Evolutionary conservation across 345 rosid species (phyloP).

Genomic region (Lepidium sativum): DNA sequence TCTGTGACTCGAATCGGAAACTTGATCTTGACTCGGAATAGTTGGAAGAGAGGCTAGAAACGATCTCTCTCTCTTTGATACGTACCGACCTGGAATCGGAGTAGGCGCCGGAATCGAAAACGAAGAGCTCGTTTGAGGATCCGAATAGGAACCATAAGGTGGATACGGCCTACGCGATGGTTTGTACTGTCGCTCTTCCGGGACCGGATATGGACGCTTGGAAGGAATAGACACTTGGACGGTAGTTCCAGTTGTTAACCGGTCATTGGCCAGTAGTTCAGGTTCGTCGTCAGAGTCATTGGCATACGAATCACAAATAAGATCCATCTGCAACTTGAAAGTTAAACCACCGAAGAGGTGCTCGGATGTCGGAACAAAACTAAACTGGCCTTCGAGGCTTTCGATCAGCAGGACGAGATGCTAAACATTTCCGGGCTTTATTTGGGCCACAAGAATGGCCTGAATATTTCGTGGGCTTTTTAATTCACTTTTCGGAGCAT

Average conservation of each 20-base stretch:
- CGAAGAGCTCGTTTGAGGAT: constrained; percentile 31
- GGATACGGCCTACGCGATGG: not conserved
- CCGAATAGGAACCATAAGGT: not conserved
- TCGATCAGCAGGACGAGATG: not conserved
- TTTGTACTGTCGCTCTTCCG: constrained; percentile 1
- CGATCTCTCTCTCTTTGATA: constrained; percentile 66
- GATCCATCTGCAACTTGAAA: constrained; percentile 22
- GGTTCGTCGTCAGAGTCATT: constrained; percentile 26
- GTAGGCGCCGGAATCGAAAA: constrained; percentile 43
- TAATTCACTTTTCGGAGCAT: too few species aligned
- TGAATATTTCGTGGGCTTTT: too few species aligned
- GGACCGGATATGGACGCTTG: constrained; percentile 21
- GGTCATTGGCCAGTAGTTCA: not conserved
- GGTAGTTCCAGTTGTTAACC: not conserved
- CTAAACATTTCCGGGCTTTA: not conserved
- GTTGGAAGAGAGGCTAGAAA: constrained; percentile 17
- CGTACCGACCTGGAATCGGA: constrained; percentile 55
- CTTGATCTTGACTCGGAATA: not conserved
- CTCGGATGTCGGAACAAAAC: not conserved
- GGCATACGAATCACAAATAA: constrained; percentile 21
- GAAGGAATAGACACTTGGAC: not conserved
- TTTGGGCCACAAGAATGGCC: not conserved
- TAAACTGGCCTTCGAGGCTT: not conserved
- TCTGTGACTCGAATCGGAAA: constrained; percentile 5
- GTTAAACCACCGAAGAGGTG: not conserved